Base-by-base conservation (phyloP, 805 yeast species). In the Metschnikowia similis region DNA sequence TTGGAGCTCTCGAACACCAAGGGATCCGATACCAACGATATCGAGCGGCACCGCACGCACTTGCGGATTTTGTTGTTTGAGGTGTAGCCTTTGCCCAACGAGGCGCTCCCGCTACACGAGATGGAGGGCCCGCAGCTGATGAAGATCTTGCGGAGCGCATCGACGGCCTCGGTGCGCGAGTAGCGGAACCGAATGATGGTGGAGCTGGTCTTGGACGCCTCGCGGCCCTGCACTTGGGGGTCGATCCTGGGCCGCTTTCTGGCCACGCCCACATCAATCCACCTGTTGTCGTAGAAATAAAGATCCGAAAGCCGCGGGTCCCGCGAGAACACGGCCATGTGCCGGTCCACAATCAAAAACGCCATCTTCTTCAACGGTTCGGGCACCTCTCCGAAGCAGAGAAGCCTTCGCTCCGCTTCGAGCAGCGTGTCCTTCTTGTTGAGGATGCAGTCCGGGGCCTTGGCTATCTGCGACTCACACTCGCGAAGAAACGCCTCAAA, bases 401-500 rank as follows among this genome's bases (percentile, higher is more conserved):
- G 77, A 36, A 84, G 66, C 51, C 74, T 76, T 52, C 83, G 86
- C 57, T 87, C 91, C 5, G 83, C 63, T 13, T 76, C 74, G 10
- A 83, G 63, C 46, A 47, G 50, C 9, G 21, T 38, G 2, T 43
- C 46, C 6, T 44, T 34, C 36, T 31, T 36, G 29, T 45, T 45
- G 27, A 60, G 58, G n/a, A 48, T 50, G 34, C 46, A 35, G 9
- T 48, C 55, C 1, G 60, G 47, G 48, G 72, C 76, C 32, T 65
- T 65, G 13, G 60, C 56, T 7, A 73, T 63, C 43, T 58, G 57
- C 6, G 62, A 57, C 70, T 75, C 89, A 30, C 84, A 76, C 46
- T 82, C 86, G n/a, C 77, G 66, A 50, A 85, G 66, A 58, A 82
- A 84, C 39, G 74, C 77, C 56, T 85, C 90, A 60, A 83, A 83